Evolutionary conservation across 2,329 filamentous ascomycete genomes (phyloP).

Genomic region (Pestalotiopsis sp.): DNA sequence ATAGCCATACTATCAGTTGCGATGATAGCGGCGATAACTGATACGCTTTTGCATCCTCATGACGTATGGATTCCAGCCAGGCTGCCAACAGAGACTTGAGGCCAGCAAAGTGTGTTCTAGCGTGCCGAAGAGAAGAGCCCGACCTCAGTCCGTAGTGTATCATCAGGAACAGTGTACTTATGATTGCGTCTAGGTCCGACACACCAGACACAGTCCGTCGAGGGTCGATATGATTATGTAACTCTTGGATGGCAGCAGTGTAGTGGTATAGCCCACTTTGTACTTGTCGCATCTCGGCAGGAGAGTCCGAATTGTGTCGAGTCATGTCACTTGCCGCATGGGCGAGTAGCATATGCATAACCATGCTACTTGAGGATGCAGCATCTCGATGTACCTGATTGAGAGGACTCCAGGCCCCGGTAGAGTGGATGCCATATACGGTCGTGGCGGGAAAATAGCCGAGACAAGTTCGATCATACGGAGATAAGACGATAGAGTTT

Average conservation of each 20-base stretch:
- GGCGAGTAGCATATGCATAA: slow-evolving; percentile 14
- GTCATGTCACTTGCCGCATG: slow-evolving; percentile 11
- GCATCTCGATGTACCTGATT: slow-evolving; percentile 4
- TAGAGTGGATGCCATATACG: slow-evolving; percentile 6
- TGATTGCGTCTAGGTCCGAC: slow-evolving; percentile 1
- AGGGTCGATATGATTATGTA: background rate
- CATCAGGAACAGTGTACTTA: slow-evolving; percentile 13
- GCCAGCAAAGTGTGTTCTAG: slow-evolving; percentile 2
- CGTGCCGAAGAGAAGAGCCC: background rate
- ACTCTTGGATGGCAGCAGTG: background rate
- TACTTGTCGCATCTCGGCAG: background rate
- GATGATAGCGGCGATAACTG: background rate
- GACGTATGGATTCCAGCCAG: background rate
- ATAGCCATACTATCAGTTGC: background rate
- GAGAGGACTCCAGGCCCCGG: slow-evolving; percentile 7
- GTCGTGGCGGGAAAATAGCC: slow-evolving; percentile 14
- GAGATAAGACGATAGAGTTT: slow-evolving; percentile 2
- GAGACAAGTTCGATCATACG: slow-evolving; percentile 10
- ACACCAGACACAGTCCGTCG: background rate
- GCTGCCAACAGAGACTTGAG: slow-evolving; percentile 6
- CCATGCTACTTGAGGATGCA: slow-evolving; percentile 14
- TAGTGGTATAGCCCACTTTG: background rate
- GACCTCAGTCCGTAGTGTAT: slow-evolving; percentile 12
- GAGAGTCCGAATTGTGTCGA: background rate
- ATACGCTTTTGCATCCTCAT: background rate